A percentile compares a stretch with the other conserved stretches of the same genome.
These are phyloP conservation scores for Clonostachys solani DNA, from an alignment of 2,329 filamentous ascomycete species.

Conservation along the genomic window DNA sequence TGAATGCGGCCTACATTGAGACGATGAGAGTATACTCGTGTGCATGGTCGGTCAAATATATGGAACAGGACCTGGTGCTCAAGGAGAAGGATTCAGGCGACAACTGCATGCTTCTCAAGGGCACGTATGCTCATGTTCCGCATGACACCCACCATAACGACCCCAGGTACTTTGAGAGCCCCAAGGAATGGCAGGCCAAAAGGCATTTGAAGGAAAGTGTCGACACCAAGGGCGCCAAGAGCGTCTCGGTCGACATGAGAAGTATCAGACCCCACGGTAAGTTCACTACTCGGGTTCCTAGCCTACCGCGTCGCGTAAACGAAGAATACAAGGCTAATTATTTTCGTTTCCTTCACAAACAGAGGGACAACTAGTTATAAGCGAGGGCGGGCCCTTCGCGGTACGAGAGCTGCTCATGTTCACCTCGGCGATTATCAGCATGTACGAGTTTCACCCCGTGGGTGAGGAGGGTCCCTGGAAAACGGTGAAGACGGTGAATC, in stretches of 20 bases:
- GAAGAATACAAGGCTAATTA: slow-evolving; percentile 3
- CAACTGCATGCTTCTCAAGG: slow-evolving; percentile 23
- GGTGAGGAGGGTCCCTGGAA: slow-evolving; percentile 16
- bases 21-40: slow-evolving; percentile 31
- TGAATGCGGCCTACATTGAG: slow-evolving; percentile 33
- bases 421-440: slow-evolving; percentile 23
- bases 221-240: too few relatives aligned
- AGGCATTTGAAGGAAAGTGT: slow-evolving; percentile 20
- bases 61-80: slow-evolving; percentile 24
- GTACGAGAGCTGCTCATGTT: slow-evolving; percentile 26
- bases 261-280: slow-evolving; percentile 25
- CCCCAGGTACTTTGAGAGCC: slow-evolving; percentile 20
- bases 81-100: slow-evolving; percentile 13
- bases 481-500: slow-evolving; percentile 13
- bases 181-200: slow-evolving; percentile 25
- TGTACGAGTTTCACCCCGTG: slow-evolving; percentile 27
- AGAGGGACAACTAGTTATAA: slow-evolving; percentile 25
- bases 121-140: slow-evolving; percentile 24
- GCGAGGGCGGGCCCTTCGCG: slow-evolving; percentile 22
- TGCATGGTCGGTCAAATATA: slow-evolving; percentile 19
- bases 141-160: slow-evolving; percentile 28
- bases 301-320: too few relatives aligned
- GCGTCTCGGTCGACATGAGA: slow-evolving; percentile 11
- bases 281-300: slow-evolving; percentile 3
- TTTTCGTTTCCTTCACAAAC: background rate